Percentiles rank a stretch among this genome's conserved stretches.
phyloP scores from a whole-genome alignment of 164 flowering plant species.

The Malania oleifera region DNA sequence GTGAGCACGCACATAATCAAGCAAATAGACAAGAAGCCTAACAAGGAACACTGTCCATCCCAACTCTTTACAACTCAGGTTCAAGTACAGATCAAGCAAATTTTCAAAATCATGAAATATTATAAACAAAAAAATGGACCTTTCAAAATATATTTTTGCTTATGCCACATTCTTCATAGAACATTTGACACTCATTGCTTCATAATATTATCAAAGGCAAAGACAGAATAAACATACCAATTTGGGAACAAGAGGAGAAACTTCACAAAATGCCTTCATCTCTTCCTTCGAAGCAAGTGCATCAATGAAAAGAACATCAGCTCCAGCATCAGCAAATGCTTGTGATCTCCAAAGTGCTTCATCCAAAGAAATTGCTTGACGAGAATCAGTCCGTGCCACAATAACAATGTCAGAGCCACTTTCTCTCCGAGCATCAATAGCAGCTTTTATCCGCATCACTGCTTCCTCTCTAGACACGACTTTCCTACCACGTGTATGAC shows the following conservation, averaged over 20 bases:
- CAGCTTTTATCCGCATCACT: conserved; percentile 86
- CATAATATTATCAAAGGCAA: background rate
- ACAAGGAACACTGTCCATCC: no score
- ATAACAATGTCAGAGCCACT: conserved; percentile 86
- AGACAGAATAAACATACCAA: conserved; percentile 44
- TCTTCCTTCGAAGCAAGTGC: conserved; percentile 93
- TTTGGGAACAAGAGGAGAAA: conserved; percentile 72
- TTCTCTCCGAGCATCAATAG: conserved; percentile 84
- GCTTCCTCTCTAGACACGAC: conserved; percentile 95
- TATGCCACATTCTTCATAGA: background rate
- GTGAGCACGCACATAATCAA: no score
- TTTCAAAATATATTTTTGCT: no score
- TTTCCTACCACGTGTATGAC: conserved; percentile 87
- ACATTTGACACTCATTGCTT: background rate
- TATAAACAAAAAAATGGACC: no score
- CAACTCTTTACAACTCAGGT: no score
- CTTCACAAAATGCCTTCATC: conserved; percentile 74
- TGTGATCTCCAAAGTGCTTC: conserved; percentile 80
- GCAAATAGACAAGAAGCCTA: no score
- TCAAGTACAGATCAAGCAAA: no score
- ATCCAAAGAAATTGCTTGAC: conserved; percentile 82
- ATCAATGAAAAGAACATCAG: conserved; percentile 95
- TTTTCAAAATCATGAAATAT: no score
- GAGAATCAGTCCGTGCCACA: conserved; percentile 90
- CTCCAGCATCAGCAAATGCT: conserved; percentile 92